Evolutionary conservation across 2,329 filamentous ascomycete species (phyloP), one percentile per base, ranked within the genome.

Genomic region (Fusarium heterosporum): DNA sequence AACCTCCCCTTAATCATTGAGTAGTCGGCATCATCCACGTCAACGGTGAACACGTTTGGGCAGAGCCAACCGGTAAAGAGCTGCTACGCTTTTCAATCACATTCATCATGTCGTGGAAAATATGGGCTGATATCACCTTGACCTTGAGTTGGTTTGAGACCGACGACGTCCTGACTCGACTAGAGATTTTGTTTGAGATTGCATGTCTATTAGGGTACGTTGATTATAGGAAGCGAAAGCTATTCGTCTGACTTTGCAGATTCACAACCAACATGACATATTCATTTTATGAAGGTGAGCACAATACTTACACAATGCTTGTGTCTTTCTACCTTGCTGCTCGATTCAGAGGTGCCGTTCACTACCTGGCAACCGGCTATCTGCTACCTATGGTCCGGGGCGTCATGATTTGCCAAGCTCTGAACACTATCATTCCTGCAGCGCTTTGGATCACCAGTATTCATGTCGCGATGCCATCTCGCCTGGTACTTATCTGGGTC

Each of bases 231-330:
- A 16, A 39, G 19, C 5, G 8, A 17, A 32, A 29, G 12, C 11
- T 19, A 17, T 17, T 16, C 5, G 8, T 63, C 43, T 56, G 26
- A 55, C 17, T 19, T 29, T 7, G 49, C 8, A 81, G 80, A 5
- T 86, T 87, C 60, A 90, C 88, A 6, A 87, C 85, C 14, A 89
- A 89, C 70, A 89, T 89, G 79, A 82, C 83, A 11, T 81, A 85
- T 42, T 82, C 84, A 6, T 88, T 87, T 67, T 77, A 80, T 34
- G 77, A 82, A 7, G 74, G 74, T n/a, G 67, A 73, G 39, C 69
- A 77, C 63, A 80, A 81, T 49, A 89, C 87, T 0, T 90, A 87
- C 65, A 79, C 82, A 0, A 85, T 85, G 36, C 79, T 89, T 3
- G 83, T 89, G 4, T 81, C 84, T 1, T 90, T 89, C 75, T 90